Evolutionary conservation across 2,329 filamentous ascomycete species (phyloP), one percentile per base, ranked within the genome.

Genomic region (Epichloe coenophiala): DNA sequence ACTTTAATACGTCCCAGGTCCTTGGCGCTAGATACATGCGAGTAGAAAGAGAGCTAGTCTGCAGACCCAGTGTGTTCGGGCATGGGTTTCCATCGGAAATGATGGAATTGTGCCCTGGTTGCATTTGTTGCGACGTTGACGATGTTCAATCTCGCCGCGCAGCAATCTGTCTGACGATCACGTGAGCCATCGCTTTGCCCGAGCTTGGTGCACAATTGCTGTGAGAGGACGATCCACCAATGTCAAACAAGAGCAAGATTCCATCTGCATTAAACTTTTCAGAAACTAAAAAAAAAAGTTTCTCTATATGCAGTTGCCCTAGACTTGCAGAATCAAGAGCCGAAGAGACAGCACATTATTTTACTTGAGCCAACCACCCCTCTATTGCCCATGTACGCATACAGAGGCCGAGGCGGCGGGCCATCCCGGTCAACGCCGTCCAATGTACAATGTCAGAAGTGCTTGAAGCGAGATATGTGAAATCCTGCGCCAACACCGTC

Each of bases 391-490:
- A 68, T 68, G 65, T 66, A 64, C 49, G 58, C 58, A 47, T 60
- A 63, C 44, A 63, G 66, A 50, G 63, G 68, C 46, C 74, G 80
- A 40, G 74, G 77, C 55, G 74, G 77, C 55, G 80, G 80, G 43
- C 78, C 83, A n/a, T 83, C 83, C 42, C 88, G 84, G 67, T 80
- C 87, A 8, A 83, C 86, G 11, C 75, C 88, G 15, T 77, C 80
- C 47, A 95, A 68, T 51, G 75, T 93, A 1, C 77, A 87, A 50
- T 97, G 91, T 68, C 93, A 98, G 64, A 97, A 97, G 71, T 98
- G 91, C 65, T 71, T 97, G 53, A 88, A 95, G 73, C 76, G 81
- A 86, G 93, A 91, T 94, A 84, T 66, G 84, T 84, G 17, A 17
- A 49, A 13, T 31, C 46, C 38, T 19, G 12, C 23, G 9, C 35